phyloP scores from a whole-genome alignment of 805 yeast species.

The Ogataea ganodermae region DNA sequence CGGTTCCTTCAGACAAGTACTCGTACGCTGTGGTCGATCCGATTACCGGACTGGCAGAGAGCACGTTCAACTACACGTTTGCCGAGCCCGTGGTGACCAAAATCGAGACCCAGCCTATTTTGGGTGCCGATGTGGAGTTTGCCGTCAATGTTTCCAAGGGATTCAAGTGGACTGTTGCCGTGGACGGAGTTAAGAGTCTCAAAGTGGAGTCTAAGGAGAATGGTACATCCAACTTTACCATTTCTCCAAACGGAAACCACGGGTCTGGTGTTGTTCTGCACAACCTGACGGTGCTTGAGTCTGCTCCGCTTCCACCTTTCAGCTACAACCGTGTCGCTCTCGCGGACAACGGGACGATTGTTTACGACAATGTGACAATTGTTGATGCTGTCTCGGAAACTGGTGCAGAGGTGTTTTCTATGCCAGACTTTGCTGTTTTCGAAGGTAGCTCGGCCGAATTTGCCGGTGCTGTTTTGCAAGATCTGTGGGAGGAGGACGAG shows the following conservation, averaged over 20 bases:
- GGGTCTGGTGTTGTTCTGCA: constrained; percentile 45
- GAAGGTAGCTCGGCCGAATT: neutral
- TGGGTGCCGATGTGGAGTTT: constrained; percentile 30
- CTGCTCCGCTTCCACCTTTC: constrained; percentile 23
- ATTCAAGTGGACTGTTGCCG: constrained; percentile 17
- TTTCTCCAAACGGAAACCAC: constrained; percentile 47
- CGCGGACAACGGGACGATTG: constrained; percentile 34
- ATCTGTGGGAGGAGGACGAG: constrained; percentile 2
- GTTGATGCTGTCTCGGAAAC: neutral
- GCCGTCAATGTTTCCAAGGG: constrained; percentile 33
- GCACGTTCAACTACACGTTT: constrained; percentile 24
- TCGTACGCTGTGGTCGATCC: constrained; percentile 31
- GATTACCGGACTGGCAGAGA: constrained; percentile 17
- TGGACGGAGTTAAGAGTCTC: constrained; percentile 28
- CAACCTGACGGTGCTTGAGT: constrained; percentile 32
- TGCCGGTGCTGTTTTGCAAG: neutral
- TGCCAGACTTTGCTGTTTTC: constrained; percentile 1
- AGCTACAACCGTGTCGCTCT: constrained; percentile 35
- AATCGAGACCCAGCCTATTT: constrained; percentile 22
- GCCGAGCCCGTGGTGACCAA: constrained; percentile 36
- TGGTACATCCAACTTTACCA: constrained; percentile 46
- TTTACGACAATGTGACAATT: constrained; percentile 27
- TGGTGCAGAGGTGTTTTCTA: neutral
- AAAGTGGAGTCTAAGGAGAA: constrained; percentile 38
- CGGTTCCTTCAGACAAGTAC: constrained; percentile 27